Percentiles rank a stretch among this genome's conserved stretches.
These are phyloP conservation scores for Hawksworthiomyces lignivorus DNA, from an alignment of 2,329 filamentous ascomycete genomes.

Conservation along the genomic window DNA sequence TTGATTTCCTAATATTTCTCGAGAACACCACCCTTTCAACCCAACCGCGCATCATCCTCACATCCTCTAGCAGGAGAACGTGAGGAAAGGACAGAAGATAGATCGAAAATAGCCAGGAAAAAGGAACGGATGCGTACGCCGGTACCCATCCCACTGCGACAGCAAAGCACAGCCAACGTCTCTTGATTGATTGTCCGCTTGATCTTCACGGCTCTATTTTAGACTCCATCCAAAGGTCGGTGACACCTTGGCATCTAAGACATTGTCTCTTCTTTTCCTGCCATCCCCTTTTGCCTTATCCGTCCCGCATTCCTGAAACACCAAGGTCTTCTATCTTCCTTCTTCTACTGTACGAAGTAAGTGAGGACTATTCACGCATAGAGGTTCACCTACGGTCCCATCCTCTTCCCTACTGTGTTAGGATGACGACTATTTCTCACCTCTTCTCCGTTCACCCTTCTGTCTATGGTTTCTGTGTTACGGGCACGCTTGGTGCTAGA, in stretches of 20 bases:
- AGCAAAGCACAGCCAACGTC: not conserved
- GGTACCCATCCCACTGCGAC: not conserved
- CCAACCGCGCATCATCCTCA: not conserved
- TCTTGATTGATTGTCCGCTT: conserved; percentile 7
- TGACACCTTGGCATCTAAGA: not conserved
- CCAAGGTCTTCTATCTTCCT: not conserved
- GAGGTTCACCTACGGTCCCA: too few relatives aligned
- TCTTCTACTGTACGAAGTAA: too few relatives aligned
- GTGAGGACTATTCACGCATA: too few relatives aligned
- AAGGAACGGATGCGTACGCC: not conserved
- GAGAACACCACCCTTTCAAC: too few relatives aligned
- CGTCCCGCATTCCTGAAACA: conserved; percentile 11
- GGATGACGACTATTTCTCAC: too few relatives aligned
- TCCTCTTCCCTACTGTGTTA: too few relatives aligned
- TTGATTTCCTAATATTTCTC: too few relatives aligned
- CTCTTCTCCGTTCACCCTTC: too few relatives aligned
- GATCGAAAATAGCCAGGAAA: not conserved
- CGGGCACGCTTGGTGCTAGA: too few relatives aligned
- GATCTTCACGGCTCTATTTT: conserved; percentile 3
- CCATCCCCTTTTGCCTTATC: conserved; percentile 3
- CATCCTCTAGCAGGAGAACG: not conserved
- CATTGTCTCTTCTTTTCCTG: not conserved
- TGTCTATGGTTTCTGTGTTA: too few relatives aligned
- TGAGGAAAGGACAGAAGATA: too few relatives aligned
- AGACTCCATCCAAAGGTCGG: conserved; percentile 5